Evolutionary conservation across 495 filamentous ascomycete genomes (phyloP).

Genomic region (Podospora pseudopauciseta): DNA sequence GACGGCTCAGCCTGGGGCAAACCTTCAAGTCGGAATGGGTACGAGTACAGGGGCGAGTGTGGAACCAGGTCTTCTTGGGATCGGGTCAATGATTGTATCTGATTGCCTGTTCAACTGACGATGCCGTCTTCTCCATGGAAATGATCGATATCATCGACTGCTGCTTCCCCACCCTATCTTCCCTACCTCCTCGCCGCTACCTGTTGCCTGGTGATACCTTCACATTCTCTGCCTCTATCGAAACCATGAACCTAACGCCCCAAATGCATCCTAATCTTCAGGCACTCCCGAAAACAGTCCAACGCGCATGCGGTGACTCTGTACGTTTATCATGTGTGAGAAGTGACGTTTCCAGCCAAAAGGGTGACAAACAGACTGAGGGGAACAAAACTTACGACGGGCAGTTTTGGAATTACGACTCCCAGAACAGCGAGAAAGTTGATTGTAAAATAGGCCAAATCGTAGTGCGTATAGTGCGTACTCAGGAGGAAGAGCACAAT

Average conservation of each 20-base stretch:
- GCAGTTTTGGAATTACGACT: conserved; percentile 93
- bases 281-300: conserved; percentile 60
- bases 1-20: not conserved
- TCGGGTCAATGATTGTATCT: conserved; percentile 9
- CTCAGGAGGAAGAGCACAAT: conserved; percentile 91
- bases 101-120: conserved; percentile 3
- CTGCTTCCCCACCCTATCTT: conserved; percentile 13
- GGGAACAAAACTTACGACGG: conserved; percentile 63
- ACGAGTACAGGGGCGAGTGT: not conserved
- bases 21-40: not conserved
- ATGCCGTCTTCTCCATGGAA: not conserved
- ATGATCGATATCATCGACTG: not conserved
- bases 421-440: conserved; percentile 88
- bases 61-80: not conserved
- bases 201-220: conserved; percentile 18
- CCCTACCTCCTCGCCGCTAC: conserved; percentile 6
- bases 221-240: conserved; percentile 16
- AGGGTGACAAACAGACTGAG: not conserved
- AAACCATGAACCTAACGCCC: conserved; percentile 25
- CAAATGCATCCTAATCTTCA: conserved; percentile 44
- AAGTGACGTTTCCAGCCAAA: conserved; percentile 7
- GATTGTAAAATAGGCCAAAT: conserved; percentile 91
- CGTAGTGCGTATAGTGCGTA: conserved; percentile 98
- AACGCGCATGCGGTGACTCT: conserved; percentile 71
- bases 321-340: conserved; percentile 9